These are phyloP conservation scores for Hemerocallis citrina DNA, from an alignment of 106 monocot species.

Conservation along the genomic window DNA sequence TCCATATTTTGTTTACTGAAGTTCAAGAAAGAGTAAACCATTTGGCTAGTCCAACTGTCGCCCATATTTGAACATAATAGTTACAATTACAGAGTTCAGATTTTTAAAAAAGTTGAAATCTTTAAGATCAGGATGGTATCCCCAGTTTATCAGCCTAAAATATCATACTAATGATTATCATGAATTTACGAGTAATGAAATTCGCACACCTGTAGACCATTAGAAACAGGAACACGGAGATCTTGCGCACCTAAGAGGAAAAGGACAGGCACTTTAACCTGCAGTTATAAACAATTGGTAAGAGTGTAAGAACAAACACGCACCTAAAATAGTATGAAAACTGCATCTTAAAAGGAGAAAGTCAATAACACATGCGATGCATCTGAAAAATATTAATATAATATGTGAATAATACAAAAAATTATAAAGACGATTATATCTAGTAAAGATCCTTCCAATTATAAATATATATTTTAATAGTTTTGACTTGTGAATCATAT, in stretches of 20 bases:
- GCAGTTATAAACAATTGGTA: conserved; percentile 8
- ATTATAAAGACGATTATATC: no score
- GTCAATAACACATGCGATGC: no score
- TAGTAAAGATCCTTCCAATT: no score
- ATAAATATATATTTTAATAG: no score
- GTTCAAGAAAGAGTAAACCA: no score
- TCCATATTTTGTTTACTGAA: no score
- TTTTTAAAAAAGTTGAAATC: background rate
- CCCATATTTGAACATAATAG: background rate
- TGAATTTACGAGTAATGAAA: background rate
- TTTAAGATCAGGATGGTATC: background rate
- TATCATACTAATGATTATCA: background rate
- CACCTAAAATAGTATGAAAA: no score
- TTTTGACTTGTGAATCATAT: no score
- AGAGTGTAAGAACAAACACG: background rate
- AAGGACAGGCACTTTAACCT: conserved; percentile 84
- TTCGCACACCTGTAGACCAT: conserved; percentile 80
- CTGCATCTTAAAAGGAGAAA: no score
- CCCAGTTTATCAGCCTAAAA: background rate
- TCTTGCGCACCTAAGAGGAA: conserved; percentile 94
- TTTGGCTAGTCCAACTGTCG: no score
- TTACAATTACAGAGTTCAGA: background rate
- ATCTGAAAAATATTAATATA: no score
- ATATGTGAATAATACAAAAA: no score
- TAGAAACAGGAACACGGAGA: conserved; percentile 91